Conservation (phyloP, 2,329 filamentous ascomycete species). For the Aspergillus cejpii region DNA sequence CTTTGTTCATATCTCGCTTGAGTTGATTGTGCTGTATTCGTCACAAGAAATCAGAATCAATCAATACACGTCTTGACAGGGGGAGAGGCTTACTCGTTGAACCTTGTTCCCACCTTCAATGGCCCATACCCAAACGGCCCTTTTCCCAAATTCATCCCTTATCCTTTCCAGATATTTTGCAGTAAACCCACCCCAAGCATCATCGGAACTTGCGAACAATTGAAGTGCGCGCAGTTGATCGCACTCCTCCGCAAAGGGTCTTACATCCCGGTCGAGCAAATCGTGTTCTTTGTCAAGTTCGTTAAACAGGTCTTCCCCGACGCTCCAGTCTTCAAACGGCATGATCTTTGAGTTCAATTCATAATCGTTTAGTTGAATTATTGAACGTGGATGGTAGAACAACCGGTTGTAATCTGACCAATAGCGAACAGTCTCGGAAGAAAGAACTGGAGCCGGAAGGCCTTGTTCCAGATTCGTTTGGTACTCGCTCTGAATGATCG, state of each 20-base stretch:
- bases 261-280: constrained; percentile 79
- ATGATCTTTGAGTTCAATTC: constrained; percentile 71
- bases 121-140: constrained; percentile 80
- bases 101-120: constrained; percentile 57
- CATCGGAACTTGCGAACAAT: constrained; percentile 62
- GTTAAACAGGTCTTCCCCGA: constrained; percentile 68
- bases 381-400: constrained; percentile 84
- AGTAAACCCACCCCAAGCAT: constrained; percentile 75
- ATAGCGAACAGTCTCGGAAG: constrained; percentile 69
- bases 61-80: constrained; percentile 4
- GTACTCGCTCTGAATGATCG: constrained; percentile 66
- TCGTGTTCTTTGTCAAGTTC: constrained; percentile 73
- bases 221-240: constrained; percentile 89
- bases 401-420: constrained; percentile 94
- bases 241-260: constrained; percentile 85
- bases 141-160: constrained; percentile 85
- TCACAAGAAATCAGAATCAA: constrained; percentile 35
- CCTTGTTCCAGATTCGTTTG: constrained; percentile 73
- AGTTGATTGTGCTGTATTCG: constrained; percentile 49
- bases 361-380: constrained; percentile 81
- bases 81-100: constrained; percentile 44
- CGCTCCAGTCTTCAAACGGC: constrained; percentile 71
- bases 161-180: constrained; percentile 67
- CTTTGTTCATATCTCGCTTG: constrained; percentile 64
- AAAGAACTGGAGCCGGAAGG: constrained; percentile 56